These are phyloP conservation scores for Aspergillus ochraceus DNA, from an alignment of 2,329 filamentous ascomycete genomes.

Conservation along the genomic window DNA sequence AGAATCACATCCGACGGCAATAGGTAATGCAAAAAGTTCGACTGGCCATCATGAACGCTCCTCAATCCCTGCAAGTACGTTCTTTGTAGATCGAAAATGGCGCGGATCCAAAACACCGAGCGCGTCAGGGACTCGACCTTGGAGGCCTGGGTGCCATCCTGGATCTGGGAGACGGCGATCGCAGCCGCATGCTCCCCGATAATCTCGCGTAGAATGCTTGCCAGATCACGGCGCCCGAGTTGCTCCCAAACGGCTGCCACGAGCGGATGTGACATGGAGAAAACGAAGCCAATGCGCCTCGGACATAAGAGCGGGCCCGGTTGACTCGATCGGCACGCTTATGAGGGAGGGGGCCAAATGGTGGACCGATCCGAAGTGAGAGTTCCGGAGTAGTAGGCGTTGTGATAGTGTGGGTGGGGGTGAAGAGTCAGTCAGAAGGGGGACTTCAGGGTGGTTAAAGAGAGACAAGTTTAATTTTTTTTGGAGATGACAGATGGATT, in stretches of 20 bases:
- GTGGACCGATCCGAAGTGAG: not conserved
- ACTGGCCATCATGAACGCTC: conserved; percentile 29
- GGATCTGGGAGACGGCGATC: conserved; percentile 22
- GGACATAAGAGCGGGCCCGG: conserved; percentile 15
- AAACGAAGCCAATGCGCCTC: conserved; percentile 7
- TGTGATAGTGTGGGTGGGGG: too few relatives aligned
- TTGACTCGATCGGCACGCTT: not conserved
- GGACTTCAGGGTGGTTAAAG: too few relatives aligned
- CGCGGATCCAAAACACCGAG: conserved; percentile 37
- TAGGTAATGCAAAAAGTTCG: conserved; percentile 29
- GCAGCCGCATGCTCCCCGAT: conserved; percentile 36
- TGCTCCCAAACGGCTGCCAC: conserved; percentile 38
- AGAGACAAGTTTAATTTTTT: not conserved
- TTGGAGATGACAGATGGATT: not conserved
- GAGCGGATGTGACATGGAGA: conserved; percentile 31
- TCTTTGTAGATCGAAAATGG: conserved; percentile 37
- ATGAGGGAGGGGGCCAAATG: not conserved
- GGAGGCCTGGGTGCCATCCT: conserved; percentile 19
- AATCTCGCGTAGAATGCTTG: conserved; percentile 36
- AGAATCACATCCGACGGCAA: conserved; percentile 33
- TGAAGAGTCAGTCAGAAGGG: not conserved
- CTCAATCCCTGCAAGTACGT: conserved; percentile 32
- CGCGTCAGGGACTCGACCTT: conserved; percentile 26
- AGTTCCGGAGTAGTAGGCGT: not conserved
- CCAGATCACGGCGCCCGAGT: conserved; percentile 34